These are phyloP conservation scores for Lentinula aciculospora DNA, from an alignment of 768 basidiomycete genomes.

Conservation along the genomic window DNA sequence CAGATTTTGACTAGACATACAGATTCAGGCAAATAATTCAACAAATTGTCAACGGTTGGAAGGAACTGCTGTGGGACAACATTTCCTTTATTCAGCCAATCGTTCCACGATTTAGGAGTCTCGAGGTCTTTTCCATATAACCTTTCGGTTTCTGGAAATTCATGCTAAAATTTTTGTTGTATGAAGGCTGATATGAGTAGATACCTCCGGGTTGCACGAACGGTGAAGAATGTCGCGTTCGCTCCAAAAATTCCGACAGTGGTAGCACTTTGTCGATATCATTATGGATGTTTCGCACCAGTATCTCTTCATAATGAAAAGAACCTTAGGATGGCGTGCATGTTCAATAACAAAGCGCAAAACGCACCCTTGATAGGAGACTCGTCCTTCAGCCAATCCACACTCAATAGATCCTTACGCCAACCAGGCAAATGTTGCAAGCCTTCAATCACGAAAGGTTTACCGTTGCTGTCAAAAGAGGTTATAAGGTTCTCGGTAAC, in stretches of 20 bases:
- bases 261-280: constrained; percentile 48
- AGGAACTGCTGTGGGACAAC: constrained; percentile 50
- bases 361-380: background rate
- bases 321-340: background rate
- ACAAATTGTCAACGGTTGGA: constrained; percentile 54
- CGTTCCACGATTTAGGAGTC: constrained; percentile 61
- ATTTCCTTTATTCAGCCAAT: constrained; percentile 45
- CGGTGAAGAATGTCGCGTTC: constrained; percentile 26
- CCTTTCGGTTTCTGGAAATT: constrained; percentile 44
- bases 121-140: constrained; percentile 75
- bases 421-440: constrained; percentile 52
- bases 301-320: constrained; percentile 35
- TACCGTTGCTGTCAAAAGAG: constrained; percentile 42
- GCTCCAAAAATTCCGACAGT: constrained; percentile 47
- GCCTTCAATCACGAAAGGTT: constrained; percentile 60
- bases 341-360: background rate
- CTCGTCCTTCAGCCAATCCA: background rate
- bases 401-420: constrained; percentile 21
- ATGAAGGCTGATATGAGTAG: constrained; percentile 24
- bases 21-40: constrained; percentile 46
- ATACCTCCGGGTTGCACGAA: constrained; percentile 36
- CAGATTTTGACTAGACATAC: constrained; percentile 27
- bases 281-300: constrained; percentile 58
- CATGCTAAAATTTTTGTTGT: background rate
- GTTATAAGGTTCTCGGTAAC: constrained; percentile 28